phyloP scores from a whole-genome alignment of 2,329 filamentous ascomycete genomes.

The Fusarium brevicatenulatum region DNA sequence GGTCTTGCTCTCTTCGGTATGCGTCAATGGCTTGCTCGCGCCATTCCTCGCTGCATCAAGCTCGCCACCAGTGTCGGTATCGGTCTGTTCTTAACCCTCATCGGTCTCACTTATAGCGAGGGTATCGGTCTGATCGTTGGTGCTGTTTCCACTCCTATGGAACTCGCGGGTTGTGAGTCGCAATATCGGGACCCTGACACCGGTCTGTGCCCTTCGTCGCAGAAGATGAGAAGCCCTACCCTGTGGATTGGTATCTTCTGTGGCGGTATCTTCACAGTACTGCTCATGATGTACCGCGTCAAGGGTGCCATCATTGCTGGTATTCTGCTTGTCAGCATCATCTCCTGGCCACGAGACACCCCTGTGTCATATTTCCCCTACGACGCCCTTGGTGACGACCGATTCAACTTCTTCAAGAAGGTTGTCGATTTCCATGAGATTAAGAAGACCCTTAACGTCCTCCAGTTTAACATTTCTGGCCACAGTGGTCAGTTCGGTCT shows the following conservation, averaged over 20 bases:
- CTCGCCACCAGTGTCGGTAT: conserved; percentile 88
- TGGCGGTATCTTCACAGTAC: conserved; percentile 80
- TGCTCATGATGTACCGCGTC: conserved; percentile 86
- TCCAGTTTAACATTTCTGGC: conserved; percentile 76
- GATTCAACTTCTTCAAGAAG: conserved; percentile 88
- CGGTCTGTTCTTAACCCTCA: conserved; percentile 81
- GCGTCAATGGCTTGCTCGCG: conserved; percentile 87
- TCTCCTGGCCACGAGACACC: conserved; percentile 85
- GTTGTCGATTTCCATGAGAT: conserved; percentile 88
- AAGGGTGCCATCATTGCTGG: conserved; percentile 88
- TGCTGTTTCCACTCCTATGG: conserved; percentile 72
- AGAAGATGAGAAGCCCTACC: conserved; percentile 84
- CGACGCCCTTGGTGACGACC: conserved; percentile 71
- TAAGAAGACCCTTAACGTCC: conserved; percentile 72
- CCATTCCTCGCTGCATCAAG: conserved; percentile 86
- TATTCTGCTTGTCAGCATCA: conserved; percentile 84
- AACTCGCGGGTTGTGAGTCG: conserved; percentile 76
- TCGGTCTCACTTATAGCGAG: conserved; percentile 81
- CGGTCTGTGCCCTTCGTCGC: conserved; percentile 65
- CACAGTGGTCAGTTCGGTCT: conserved; percentile 82
- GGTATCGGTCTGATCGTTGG: conserved; percentile 84
- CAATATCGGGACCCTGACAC: conserved; percentile 46
- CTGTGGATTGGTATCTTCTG: conserved; percentile 93
- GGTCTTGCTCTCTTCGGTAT: conserved; percentile 81
- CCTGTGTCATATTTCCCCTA: conserved; percentile 84